A percentile compares a stretch with the other conserved stretches of the same genome.
phyloP scores from a whole-genome alignment of 2,329 filamentous ascomycete genomes.

The Dothideomycetidae sp. region DNA sequence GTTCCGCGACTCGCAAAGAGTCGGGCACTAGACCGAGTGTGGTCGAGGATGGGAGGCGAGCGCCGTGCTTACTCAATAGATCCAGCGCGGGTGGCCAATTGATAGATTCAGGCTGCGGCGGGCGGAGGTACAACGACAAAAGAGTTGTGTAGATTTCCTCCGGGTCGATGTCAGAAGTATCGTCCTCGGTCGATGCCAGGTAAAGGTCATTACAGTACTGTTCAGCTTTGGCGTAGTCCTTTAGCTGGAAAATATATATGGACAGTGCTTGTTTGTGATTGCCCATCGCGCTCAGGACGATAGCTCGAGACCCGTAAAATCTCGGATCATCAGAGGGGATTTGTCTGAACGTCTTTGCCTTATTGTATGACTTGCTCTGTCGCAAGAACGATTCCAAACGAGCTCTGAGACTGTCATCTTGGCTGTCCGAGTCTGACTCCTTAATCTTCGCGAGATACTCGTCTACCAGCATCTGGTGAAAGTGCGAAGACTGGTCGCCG shows the following conservation, averaged over 20 bases:
- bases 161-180: constrained; percentile 11
- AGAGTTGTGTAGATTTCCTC: constrained; percentile 80
- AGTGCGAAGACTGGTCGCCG: constrained; percentile 67
- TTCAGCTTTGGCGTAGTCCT: constrained; percentile 79
- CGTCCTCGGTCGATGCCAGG: constrained; percentile 29
- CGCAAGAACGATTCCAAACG: constrained; percentile 62
- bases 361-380: constrained; percentile 64
- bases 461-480: constrained; percentile 73
- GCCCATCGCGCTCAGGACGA: constrained; percentile 88
- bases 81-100: constrained; percentile 62
- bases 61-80: constrained; percentile 82
- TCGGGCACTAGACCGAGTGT: constrained; percentile 78
- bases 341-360: constrained; percentile 48
- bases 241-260: constrained; percentile 91
- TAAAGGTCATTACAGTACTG: constrained; percentile 93
- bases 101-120: constrained; percentile 53
- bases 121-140: constrained; percentile 75
- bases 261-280: constrained; percentile 91
- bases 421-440: constrained; percentile 8
- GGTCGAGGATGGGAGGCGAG: constrained; percentile 73
- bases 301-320: constrained; percentile 80
- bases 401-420: constrained; percentile 21
- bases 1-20: constrained; percentile 58
- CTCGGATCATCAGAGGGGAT: constrained; percentile 67
- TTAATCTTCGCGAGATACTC: constrained; percentile 48